Base-by-base conservation (phyloP, 2,329 filamentous ascomycete genomes). In the Ophidiomyces ophidiicola region DNA sequence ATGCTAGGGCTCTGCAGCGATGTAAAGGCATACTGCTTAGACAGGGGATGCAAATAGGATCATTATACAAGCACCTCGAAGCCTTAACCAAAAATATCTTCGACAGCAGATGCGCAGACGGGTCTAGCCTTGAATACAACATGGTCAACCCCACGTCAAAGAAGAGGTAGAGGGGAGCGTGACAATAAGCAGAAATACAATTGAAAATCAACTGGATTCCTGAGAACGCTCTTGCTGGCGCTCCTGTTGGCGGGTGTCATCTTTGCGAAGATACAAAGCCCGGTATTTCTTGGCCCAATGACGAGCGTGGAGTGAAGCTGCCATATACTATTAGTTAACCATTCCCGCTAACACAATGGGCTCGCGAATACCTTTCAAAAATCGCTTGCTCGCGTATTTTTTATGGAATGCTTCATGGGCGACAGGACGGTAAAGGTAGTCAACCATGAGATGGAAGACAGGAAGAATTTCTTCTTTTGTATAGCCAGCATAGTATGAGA, bases 301-400 rank as follows among this genome's bases (percentile, higher is more conserved):
- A 52, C 88, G 83, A 24, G 87, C 82, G 45, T 93, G 71, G 53
- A 96, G 86, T 18, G 88, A 94, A 52, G 86, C 87, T 94, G 42
- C 40, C 17, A 38, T 26, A 18, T 8, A 19, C 39, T 44, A 57
- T 57, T 43, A 58, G 51, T 36, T 44, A 33, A 29, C 10, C 5
- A 6, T 36, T 18, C 36, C 2, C 6, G 19, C 18, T 18, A 8
- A 3, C 2, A 6, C 8, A 3, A 3, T 14, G 23, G 11, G 20
- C 19, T 15, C 17, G 5, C 12, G 34, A 52, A 66, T 77, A 94
- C 88, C 87, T 70, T 98, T 98, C 53, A 96, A 68, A 67, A 96
- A 98, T 67, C 94, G 94, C 72, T 96, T 98, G 75, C 85, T 93
- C 41, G 90, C 90, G 61, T 98, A 98, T 66, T 98, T 98, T 75